phyloP scores from a whole-genome alignment of 805 yeast species.

The Starmerella bombi region DNA sequence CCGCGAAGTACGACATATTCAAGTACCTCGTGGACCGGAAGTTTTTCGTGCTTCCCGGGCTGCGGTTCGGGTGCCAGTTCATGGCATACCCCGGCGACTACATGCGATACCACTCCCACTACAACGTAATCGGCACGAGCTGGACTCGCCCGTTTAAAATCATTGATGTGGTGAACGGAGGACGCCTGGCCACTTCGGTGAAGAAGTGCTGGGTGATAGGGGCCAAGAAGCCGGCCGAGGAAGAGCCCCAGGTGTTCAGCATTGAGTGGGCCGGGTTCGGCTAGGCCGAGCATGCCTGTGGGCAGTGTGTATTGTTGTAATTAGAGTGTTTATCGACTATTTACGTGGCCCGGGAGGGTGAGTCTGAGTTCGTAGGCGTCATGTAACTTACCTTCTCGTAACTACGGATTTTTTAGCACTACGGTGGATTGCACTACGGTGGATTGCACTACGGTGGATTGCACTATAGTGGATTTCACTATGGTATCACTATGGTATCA shows the following conservation, averaged over 20 bases:
- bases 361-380: no score
- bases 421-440: no score
- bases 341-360: no score
- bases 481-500: no score
- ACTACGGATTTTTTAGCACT: no score
- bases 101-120: slow-evolving; percentile 74
- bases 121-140: slow-evolving; percentile 44
- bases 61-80: slow-evolving; percentile 80
- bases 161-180: slow-evolving; percentile 60
- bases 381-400: no score
- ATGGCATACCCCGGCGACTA: slow-evolving; percentile 95
- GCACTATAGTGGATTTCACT: no score
- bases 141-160: slow-evolving; percentile 44
- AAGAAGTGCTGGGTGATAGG: slow-evolving; percentile 65
- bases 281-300: no score
- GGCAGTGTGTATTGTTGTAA: no score
- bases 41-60: slow-evolving; percentile 63
- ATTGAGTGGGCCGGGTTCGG: slow-evolving; percentile 98
- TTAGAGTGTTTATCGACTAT: no score
- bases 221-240: slow-evolving; percentile 22
- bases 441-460: no score
- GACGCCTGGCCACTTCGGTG: slow-evolving; percentile 83
- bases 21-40: slow-evolving; percentile 33
- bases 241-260: slow-evolving; percentile 38
- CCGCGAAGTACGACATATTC: slow-evolving; percentile 29